Evolutionary conservation across 306 rosid species (phyloP), one percentile per base, ranked within the genome.

Genomic region (Cucurbita maxima): DNA sequence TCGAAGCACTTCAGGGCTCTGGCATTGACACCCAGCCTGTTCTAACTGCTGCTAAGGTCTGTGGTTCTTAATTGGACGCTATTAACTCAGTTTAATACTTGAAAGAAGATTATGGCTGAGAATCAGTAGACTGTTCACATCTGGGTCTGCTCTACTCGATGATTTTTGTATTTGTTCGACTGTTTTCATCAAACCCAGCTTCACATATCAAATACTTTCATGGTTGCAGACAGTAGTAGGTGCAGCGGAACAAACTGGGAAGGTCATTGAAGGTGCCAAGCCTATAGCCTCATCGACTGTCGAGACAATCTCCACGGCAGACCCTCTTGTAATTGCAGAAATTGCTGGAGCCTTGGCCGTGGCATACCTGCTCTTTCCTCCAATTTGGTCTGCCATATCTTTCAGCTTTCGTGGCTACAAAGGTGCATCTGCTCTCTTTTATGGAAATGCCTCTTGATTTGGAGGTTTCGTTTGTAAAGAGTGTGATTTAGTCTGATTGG

Each of bases 241-340:
- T 81, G 96, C 92, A 62, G 97, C 97, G 19, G 84, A 90, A 75
- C 92, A 88, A 88, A 86, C 96, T 4, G 66, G 85, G 59, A 88
- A 84, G 81, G 92, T 88, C 76, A 87, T 94, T 75, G 96, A 91
- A 86, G 97, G 50, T 45, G 96, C 88, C 66, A 88, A 83, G 82
- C 97, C 97, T 34, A 81, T 94, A 78, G 99, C 96, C 58, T 86
- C 91, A 0, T 80, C 97, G 76, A 84, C 99, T 10, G 57, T 89
- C 1, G 84, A 94, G 66, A 80, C 87, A 51, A 86, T 94, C 79
- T 75, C 86, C 19, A 77, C 99, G 14, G 82, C 99, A 8, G 99
- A 94, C 38, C 99, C 97, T 36, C 75, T 79, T 41, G 84, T 87
- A 53, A 82, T 94, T 59, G 96, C 81, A 1, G 96, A 87, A 83